phyloP scores from a whole-genome alignment of 1,284 basidiomycete genomes.

The Ustilago nuda region DNA sequence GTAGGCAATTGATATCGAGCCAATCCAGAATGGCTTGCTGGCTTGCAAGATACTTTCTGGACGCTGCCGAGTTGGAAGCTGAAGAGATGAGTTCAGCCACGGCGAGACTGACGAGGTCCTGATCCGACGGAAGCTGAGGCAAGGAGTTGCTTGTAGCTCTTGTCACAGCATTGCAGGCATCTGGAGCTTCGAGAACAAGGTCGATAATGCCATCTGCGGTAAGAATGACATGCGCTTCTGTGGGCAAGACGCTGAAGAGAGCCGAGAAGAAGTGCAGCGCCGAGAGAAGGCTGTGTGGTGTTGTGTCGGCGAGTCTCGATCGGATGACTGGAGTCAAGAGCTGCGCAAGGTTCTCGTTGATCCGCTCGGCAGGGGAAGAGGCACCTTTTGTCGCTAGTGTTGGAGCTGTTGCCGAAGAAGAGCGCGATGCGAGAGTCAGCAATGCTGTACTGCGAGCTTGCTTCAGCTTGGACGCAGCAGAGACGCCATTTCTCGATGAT shows the following conservation, averaged over 20 bases:
- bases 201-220: slow-evolving; percentile 33
- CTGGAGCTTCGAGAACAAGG: slow-evolving; percentile 36
- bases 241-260: slow-evolving; percentile 31
- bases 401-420: slow-evolving; percentile 23
- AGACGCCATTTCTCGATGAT: background rate
- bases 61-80: slow-evolving; percentile 31
- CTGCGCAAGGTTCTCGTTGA: slow-evolving; percentile 35
- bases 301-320: slow-evolving; percentile 40
- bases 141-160: background rate
- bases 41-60: slow-evolving; percentile 28
- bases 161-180: slow-evolving; percentile 22
- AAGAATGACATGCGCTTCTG: slow-evolving; percentile 42
- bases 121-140: slow-evolving; percentile 10
- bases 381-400: background rate
- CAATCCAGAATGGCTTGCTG: slow-evolving; percentile 48
- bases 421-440: slow-evolving; percentile 34
- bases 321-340: slow-evolving; percentile 41
- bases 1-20: slow-evolving; percentile 34
- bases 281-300: slow-evolving; percentile 37
- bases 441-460: slow-evolving; percentile 37
- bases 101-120: slow-evolving; percentile 24
- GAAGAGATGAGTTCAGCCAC: slow-evolving; percentile 42
- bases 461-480: slow-evolving; percentile 10
- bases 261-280: slow-evolving; percentile 42
- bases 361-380: background rate